These are phyloP conservation scores for Microstegium vimineum DNA, from an alignment of 176 grass and related monocot species.

Conservation along the genomic window DNA sequence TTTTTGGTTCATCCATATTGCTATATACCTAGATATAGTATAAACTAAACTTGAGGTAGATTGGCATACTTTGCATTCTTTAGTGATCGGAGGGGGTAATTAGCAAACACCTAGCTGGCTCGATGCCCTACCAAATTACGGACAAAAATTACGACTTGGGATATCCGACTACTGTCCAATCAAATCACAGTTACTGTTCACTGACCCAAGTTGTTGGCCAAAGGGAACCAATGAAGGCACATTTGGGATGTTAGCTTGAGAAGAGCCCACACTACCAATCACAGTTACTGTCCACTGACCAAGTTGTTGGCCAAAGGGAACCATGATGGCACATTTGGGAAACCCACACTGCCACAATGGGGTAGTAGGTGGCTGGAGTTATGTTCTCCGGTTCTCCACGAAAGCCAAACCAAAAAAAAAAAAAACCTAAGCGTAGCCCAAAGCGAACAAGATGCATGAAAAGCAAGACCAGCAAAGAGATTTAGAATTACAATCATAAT, in stretches of 20 bases:
- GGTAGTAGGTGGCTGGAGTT: constrained; percentile 23
- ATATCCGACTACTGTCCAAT: too few species aligned
- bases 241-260: background rate
- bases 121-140: background rate
- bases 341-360: background rate
- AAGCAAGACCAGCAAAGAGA: background rate
- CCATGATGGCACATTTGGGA: background rate
- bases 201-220: constrained; percentile 3
- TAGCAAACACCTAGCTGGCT: background rate
- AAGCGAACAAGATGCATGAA: background rate
- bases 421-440: too few species aligned
- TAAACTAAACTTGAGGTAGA: too few species aligned
- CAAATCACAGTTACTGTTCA: background rate
- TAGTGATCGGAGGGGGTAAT: too few species aligned
- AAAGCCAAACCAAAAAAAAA: background rate
- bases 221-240: too few species aligned
- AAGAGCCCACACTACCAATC: background rate
- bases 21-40: too few species aligned
- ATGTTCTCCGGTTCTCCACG: background rate
- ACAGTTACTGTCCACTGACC: background rate
- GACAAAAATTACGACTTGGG: background rate
- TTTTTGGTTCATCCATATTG: too few species aligned
- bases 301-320: constrained; percentile 6
- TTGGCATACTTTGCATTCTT: too few species aligned
- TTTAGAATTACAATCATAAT: constrained; percentile 8